Evolutionary conservation across 1,139 yeast species (phyloP).

Genomic region (Blastobotrys ciferrii): DNA sequence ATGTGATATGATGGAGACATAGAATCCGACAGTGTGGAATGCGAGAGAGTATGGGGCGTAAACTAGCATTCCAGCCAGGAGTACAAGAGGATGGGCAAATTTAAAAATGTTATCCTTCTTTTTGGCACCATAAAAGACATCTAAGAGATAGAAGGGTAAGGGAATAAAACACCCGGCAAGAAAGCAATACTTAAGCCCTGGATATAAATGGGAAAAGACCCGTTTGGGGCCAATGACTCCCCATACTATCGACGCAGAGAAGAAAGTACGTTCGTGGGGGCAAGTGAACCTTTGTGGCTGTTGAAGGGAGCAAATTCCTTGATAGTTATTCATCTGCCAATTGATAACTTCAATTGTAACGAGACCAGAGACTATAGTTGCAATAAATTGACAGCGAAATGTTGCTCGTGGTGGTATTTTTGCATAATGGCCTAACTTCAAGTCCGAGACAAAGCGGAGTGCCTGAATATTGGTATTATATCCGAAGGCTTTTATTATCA

Average conservation of each 20-base stretch:
- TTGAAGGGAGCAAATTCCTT: constrained; percentile 28
- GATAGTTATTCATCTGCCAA: constrained; percentile 46
- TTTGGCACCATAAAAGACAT: neutral
- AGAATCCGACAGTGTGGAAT: constrained; percentile 51
- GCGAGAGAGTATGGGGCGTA: constrained; percentile 51
- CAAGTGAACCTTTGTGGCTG: constrained; percentile 35
- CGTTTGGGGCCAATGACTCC: constrained; percentile 68
- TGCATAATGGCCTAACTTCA: constrained; percentile 57
- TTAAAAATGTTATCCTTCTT: constrained; percentile 39
- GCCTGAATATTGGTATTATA: constrained; percentile 61
- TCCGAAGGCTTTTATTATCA: constrained; percentile 58
- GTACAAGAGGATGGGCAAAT: constrained; percentile 53
- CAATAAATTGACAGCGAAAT: constrained; percentile 54
- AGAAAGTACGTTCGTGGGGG: constrained; percentile 46
- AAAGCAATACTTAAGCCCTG: constrained; percentile 47
- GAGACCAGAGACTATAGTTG: constrained; percentile 40
- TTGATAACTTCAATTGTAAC: constrained; percentile 50
- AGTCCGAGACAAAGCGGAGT: constrained; percentile 52
- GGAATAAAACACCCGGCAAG: constrained; percentile 35
- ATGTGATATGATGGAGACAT: constrained; percentile 52
- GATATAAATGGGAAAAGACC: constrained; percentile 50
- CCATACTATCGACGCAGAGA: constrained; percentile 57
- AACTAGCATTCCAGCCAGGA: constrained; percentile 43
- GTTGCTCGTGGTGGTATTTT: constrained; percentile 59
- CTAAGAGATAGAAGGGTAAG: constrained; percentile 11